Evolutionary conservation across 2,329 filamentous ascomycete genomes (phyloP).

Genomic region (Metarhizium robertsii): DNA sequence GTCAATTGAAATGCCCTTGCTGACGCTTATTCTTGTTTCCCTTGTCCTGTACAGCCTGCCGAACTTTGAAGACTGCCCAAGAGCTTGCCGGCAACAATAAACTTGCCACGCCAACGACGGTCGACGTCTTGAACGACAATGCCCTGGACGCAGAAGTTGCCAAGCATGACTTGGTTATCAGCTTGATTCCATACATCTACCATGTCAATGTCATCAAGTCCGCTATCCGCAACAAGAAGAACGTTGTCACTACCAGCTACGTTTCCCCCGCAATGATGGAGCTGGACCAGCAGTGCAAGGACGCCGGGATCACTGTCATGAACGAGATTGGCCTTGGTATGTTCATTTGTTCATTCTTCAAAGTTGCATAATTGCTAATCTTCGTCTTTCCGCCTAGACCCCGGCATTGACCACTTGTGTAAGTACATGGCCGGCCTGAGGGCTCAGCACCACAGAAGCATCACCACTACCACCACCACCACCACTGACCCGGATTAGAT

Average conservation of each 20-base stretch:
- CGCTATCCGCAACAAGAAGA: slow-evolving; percentile 86
- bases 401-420: slow-evolving; percentile 61
- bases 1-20: slow-evolving; percentile 2
- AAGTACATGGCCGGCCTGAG: slow-evolving; percentile 1
- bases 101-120: slow-evolving; percentile 65
- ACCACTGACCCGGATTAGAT: slow-evolving; percentile 36
- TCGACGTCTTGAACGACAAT: slow-evolving; percentile 69
- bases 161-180: slow-evolving; percentile 71
- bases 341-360: neutral
- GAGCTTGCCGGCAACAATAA: slow-evolving; percentile 63
- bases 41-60: slow-evolving; percentile 51
- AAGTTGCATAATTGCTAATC: neutral
- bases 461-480: neutral
- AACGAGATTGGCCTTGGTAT: slow-evolving; percentile 75
- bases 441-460: neutral
- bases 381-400: slow-evolving; percentile 37
- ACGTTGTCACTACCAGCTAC: slow-evolving; percentile 93
- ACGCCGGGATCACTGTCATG: slow-evolving; percentile 91
- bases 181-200: slow-evolving; percentile 84
- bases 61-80: slow-evolving; percentile 69
- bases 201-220: slow-evolving; percentile 86
- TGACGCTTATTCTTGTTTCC: neutral
- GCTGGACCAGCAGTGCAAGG: slow-evolving; percentile 73
- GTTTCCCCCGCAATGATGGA: slow-evolving; percentile 88
- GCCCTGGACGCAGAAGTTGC: slow-evolving; percentile 74